Base-by-base conservation (phyloP, 352 stramenopile genomes). In the Elongisporangium prolatum region DNA sequence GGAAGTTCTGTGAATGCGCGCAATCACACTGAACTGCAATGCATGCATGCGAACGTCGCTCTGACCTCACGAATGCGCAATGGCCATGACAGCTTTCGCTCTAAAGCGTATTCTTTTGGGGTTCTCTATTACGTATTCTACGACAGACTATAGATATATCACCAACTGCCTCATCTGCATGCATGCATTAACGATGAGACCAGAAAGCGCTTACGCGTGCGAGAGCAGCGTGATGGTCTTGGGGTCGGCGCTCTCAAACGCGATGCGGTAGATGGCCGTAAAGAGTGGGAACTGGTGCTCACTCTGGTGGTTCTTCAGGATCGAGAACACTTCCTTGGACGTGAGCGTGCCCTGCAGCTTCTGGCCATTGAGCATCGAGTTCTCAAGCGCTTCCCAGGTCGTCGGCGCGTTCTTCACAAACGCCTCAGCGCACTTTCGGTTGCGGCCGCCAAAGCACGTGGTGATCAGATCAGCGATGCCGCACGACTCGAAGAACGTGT, bases 391-490 rank as follows among this genome's bases (percentile, higher is more conserved):
- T 56, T 97, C 86, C 84, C 92, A 98, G 21, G 73, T 72, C 47
- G 77, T 82, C 4, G 24, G 24, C 60, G 84, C 71, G 50, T 75
- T 68, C 34, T 78, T 88, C 40, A 97, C 89, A 63, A 98, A 99
- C 21, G 88, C 89, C 71, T 98, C 93, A 7, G 93, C 94, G 71
- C 95, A 99, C 64, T 97, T 97, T 58, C 96, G 89, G 69, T 99
- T 99, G 38, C 97, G 86, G 55, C 97, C 96, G 50, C 97, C 96
- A 67, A 98, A 99, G 75, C 97, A 99, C 56, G 96, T 99, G 24
- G 97, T 99, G 64, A 99, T 99, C 6, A 99, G 77, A 66, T 99
- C 97, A 7, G 96, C 97, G 38, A 99, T 95, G 16, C 97, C 97
- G 68, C 96, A 99, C 65, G 81, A 97, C 78, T 98, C 87, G 59